Conservation (phyloP, 345 rosid species). For the Bruguiera parviflora region DNA sequence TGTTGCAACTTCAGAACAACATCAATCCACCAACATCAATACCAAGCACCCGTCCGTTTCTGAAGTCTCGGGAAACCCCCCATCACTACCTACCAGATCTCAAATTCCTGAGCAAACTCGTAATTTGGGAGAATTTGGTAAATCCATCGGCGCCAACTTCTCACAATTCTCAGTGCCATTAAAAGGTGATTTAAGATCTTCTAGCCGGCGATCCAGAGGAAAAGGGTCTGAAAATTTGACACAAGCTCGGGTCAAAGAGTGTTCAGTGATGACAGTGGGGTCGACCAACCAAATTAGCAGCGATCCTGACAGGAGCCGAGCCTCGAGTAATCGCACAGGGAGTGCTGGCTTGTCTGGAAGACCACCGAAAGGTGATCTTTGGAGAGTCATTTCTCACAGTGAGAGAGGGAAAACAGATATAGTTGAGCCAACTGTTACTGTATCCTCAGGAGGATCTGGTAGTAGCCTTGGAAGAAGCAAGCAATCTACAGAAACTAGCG, state of each 20-base stretch:
- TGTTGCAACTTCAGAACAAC: conserved; percentile 18
- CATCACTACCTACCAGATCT: conserved; percentile 47
- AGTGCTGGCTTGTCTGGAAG: conserved; percentile 30
- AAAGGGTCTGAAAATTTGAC: conserved; percentile 13
- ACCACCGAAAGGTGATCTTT: conserved; percentile 28
- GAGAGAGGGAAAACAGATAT: conserved; percentile 41
- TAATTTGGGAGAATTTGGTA: conserved; percentile 21
- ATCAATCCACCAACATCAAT: conserved; percentile 1
- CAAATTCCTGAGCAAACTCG: conserved; percentile 31
- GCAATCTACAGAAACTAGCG: conserved; percentile 34
- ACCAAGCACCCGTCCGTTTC: conserved; percentile 18
- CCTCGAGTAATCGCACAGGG: conserved; percentile 33
- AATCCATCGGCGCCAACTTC: conserved; percentile 20
- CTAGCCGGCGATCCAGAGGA: conserved; percentile 10
- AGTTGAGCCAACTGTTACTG: conserved; percentile 39
- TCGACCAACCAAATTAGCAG: conserved; percentile 50
- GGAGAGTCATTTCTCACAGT: conserved; percentile 15
- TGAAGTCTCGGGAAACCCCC: conserved; percentile 16
- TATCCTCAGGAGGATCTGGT: conserved; percentile 73
- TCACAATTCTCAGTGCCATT: conserved; percentile 16
- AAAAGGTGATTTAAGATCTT: conserved; percentile 16
- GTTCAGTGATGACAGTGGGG: conserved; percentile 55
- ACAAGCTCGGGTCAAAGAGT: conserved; percentile 32
- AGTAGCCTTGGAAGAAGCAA: conserved; percentile 48
- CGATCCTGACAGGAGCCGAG: conserved; percentile 41